Evolutionary conservation across 441 rosid species (phyloP), one percentile per base, ranked within the genome.

Genomic region (Cnidoscolus chayamansa): DNA sequence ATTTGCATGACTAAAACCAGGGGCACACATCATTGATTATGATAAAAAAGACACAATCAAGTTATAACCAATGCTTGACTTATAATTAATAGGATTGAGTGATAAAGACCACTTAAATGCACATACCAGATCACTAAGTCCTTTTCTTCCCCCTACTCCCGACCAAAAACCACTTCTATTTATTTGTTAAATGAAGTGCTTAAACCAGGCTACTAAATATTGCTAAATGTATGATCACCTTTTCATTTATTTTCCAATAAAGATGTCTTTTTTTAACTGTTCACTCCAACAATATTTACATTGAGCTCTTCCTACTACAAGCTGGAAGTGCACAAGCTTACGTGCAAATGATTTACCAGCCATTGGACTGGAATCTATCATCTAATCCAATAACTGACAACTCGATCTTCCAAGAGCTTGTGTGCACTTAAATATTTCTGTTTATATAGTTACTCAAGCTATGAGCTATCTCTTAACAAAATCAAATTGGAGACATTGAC

Each of bases 91-190:
- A 53, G 53, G 15, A 37, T n/a, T 67, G 53, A 12, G 49, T 49
- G 51, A 51, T 50, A 17, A 61, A 19, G 64, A 71, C 40, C 35
- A n/a, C 67, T 32, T 47, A 35, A 37, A 60, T 71, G 25, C 11
- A 48, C 7, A 25, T 54, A 48, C 8, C 45, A 20, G 54, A 48
- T 20, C 57, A 47, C 10, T 0, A 32, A 48, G 8, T 70, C 57
- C 31, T 57, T 48, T 45, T 61, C 10, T 50, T 7, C 19, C 71
- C 60, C 19, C n/a, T 20, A 19, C 11, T 1, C 4, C 15, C 13
- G n/a, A 20, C 58, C 49, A 11, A 31, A 50, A 7, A 35, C 31
- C 58, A 66, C 70, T 30, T 50, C 51, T 25, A 66, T 54, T 32
- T 17, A 10, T 72, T 51, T 35, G 43, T 32, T 62, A 20, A 19